phyloP scores from a whole-genome alignment of 2,329 filamentous ascomycete species.

The Alternaria brassicicola region DNA sequence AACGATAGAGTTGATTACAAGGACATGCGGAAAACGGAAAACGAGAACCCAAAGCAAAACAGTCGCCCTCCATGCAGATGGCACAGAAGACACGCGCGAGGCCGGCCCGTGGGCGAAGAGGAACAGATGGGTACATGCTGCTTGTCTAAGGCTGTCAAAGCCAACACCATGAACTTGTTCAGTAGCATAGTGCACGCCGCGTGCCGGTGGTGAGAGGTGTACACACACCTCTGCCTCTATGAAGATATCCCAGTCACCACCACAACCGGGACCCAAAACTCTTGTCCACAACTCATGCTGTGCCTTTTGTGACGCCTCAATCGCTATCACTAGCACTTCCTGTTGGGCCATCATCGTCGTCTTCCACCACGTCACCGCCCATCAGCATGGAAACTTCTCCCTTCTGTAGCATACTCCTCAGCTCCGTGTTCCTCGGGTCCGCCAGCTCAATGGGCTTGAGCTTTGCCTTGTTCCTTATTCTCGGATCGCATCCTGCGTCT shows the following conservation, averaged over 20 bases:
- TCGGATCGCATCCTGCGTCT: constrained; percentile 73
- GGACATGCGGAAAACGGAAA: not conserved
- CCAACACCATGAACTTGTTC: constrained; percentile 9
- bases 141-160: constrained; percentile 7
- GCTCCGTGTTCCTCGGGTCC: constrained; percentile 69
- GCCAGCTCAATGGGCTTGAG: constrained; percentile 74
- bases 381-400: constrained; percentile 68
- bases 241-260: constrained; percentile 9
- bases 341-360: constrained; percentile 55
- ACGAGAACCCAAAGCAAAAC: constrained; percentile 4
- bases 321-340: constrained; percentile 58
- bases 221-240: constrained; percentile 6
- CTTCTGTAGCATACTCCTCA: constrained; percentile 69
- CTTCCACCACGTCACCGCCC: constrained; percentile 56
- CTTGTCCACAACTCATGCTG: not conserved
- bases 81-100: constrained; percentile 5
- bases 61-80: not conserved
- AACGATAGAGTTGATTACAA: not conserved
- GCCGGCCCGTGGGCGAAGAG: not conserved
- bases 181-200: constrained; percentile 4
- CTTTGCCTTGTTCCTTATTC: constrained; percentile 73
- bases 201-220: constrained; percentile 3
- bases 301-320: constrained; percentile 19
- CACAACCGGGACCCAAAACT: not conserved
- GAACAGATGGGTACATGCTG: constrained; percentile 9